phyloP scores from a whole-genome alignment of 2,329 filamentous ascomycete genomes.

The Aureobasidium vineae region DNA sequence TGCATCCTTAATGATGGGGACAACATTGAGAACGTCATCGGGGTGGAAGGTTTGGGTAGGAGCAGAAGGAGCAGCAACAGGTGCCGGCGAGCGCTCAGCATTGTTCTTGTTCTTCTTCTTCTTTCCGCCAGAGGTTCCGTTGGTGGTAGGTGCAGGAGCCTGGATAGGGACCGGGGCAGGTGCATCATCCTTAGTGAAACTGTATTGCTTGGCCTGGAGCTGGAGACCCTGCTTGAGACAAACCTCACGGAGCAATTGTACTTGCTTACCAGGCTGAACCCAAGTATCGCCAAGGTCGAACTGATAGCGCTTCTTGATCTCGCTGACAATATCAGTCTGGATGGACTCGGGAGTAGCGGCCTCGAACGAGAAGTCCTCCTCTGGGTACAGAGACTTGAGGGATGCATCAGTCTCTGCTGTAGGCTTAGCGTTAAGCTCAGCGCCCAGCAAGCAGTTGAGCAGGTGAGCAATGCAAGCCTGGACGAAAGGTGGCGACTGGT shows the following conservation, averaged over 20 bases:
- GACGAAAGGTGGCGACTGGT: constrained; percentile 76
- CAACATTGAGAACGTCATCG: constrained; percentile 86
- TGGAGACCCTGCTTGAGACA: constrained; percentile 88
- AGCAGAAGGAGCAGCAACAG: constrained; percentile 47
- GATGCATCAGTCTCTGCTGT: constrained; percentile 72
- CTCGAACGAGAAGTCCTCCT: constrained; percentile 79
- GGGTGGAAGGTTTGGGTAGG: constrained; percentile 66
- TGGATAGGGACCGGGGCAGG: constrained; percentile 32
- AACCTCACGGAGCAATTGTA: constrained; percentile 87
- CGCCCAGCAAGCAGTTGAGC: constrained; percentile 88
- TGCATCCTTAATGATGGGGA: constrained; percentile 94
- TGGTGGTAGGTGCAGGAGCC: constrained; percentile 37
- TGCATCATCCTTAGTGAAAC: constrained; percentile 55
- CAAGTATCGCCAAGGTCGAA: constrained; percentile 69
- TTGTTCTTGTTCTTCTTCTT: constrained; percentile 61
- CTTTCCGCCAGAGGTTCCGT: constrained; percentile 36
- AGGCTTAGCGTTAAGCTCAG: constrained; percentile 72
- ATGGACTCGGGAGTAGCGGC: constrained; percentile 72
- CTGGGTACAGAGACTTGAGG: constrained; percentile 72
- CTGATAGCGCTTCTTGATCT: constrained; percentile 72
- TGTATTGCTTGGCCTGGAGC: constrained; percentile 73
- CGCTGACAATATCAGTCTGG: constrained; percentile 64
- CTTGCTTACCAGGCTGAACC: constrained; percentile 64
- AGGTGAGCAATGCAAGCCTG: constrained; percentile 79
- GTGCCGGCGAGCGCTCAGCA: constrained; percentile 50